These are phyloP conservation scores for Suhomyces kunorum DNA, from an alignment of 1,139 yeast species.

Conservation along the genomic window DNA sequence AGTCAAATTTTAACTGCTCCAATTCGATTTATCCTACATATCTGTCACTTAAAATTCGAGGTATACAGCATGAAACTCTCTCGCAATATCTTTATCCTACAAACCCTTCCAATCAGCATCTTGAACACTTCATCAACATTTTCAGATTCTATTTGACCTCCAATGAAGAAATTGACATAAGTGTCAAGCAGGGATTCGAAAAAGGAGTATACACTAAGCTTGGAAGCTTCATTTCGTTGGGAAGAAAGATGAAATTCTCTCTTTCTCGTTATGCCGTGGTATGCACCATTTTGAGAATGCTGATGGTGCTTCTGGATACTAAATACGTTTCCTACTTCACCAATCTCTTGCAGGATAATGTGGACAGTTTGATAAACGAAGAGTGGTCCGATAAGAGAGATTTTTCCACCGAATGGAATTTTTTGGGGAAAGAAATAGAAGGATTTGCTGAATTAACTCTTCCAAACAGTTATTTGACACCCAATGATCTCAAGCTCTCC, in stretches of 20 bases:
- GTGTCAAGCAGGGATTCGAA: conserved; percentile 52
- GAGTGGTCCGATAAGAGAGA: conserved; percentile 51
- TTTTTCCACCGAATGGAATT: conserved; percentile 45
- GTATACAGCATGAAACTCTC: conserved; percentile 77
- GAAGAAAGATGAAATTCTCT: conserved; percentile 41
- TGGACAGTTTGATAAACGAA: conserved; percentile 10
- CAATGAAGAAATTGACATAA: conserved; percentile 48
- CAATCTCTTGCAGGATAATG: conserved; percentile 16
- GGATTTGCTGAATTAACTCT: not conserved
- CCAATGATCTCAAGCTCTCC: conserved; percentile 9
- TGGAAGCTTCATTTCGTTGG: conserved; percentile 59
- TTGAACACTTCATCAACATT: conserved; percentile 31
- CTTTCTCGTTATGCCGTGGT: conserved; percentile 36
- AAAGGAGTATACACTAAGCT: conserved; percentile 60
- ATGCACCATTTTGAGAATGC: conserved; percentile 36
- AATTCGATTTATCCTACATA: conserved; percentile 53
- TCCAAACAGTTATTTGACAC: conserved; percentile 6
- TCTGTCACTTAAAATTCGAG: conserved; percentile 61
- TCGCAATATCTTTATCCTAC: conserved; percentile 54
- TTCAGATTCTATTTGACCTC: conserved; percentile 54
- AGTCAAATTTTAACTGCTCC: conserved; percentile 59
- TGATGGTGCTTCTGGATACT: conserved; percentile 40
- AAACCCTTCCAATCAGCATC: conserved; percentile 29
- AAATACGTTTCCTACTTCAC: conserved; percentile 33
- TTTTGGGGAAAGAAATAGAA: conserved; percentile 1